A percentile compares a stretch with the other conserved stretches of the same genome.
These are phyloP conservation scores for Trypanosoma vivax DNA, from an alignment of 208 protist species.

Conservation along the genomic window DNA sequence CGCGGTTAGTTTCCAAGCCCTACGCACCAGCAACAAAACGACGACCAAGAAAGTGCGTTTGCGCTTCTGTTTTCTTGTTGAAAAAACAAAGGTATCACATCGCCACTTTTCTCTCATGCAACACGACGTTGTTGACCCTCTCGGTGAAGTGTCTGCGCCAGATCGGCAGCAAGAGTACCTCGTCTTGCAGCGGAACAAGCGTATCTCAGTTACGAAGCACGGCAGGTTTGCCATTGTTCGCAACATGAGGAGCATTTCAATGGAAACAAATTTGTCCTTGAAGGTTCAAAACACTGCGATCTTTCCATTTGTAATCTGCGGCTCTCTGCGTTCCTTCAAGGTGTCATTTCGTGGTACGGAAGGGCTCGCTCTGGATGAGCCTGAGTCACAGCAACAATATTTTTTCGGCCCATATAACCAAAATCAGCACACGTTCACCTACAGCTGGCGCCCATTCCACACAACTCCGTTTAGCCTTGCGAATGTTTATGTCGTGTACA, in stretches of 20 bases:
- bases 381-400: slow-evolving; percentile 63
- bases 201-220: slow-evolving; percentile 27
- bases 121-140: slow-evolving; percentile 41
- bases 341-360: slow-evolving; percentile 43
- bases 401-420: slow-evolving; percentile 54
- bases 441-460: slow-evolving; percentile 64
- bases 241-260: slow-evolving; percentile 37
- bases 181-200: neutral
- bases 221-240: slow-evolving; percentile 39
- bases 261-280: slow-evolving; percentile 53
- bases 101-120: slow-evolving; percentile 37
- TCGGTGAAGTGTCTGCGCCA: neutral
- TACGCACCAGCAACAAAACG: slow-evolving; percentile 1
- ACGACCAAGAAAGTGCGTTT: slow-evolving; percentile 23
- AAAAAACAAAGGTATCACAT: slow-evolving; percentile 6
- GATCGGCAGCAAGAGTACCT: slow-evolving; percentile 10
- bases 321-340: slow-evolving; percentile 65
- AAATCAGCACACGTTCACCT: slow-evolving; percentile 29
- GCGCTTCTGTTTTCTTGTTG: slow-evolving; percentile 63
- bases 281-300: slow-evolving; percentile 20
- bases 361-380: slow-evolving; percentile 37
- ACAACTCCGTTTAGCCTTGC: slow-evolving; percentile 36
- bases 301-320: slow-evolving; percentile 53
- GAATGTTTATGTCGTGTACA: slow-evolving; percentile 62
- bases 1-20: slow-evolving; percentile 51